These are phyloP conservation scores for Excoecaria agallocha DNA, from an alignment of 345 rosid genomes.

Conservation along the genomic window DNA sequence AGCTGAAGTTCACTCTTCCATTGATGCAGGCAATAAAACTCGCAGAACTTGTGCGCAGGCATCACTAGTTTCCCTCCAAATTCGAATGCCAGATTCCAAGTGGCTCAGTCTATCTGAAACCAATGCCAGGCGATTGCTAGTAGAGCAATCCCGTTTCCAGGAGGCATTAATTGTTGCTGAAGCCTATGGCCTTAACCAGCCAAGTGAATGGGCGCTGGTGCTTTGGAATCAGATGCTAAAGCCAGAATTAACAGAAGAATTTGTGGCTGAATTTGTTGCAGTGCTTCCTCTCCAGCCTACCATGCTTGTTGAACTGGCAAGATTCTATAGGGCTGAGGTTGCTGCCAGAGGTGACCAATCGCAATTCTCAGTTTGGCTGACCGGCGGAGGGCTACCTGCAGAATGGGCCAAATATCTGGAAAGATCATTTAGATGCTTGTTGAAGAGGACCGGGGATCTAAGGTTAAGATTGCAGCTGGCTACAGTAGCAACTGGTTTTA, in stretches of 20 bases:
- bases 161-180: constrained; percentile 97
- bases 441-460: constrained; percentile 82
- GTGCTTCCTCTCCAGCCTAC: constrained; percentile 89
- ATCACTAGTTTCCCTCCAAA: constrained; percentile 92
- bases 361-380: constrained; percentile 93
- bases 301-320: constrained; percentile 81
- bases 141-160: constrained; percentile 87
- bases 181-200: constrained; percentile 92
- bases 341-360: constrained; percentile 95
- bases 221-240: constrained; percentile 97
- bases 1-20: constrained; percentile 86
- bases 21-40: constrained; percentile 96
- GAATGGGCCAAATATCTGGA: constrained; percentile 93
- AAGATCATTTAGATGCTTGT: constrained; percentile 85
- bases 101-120: constrained; percentile 88
- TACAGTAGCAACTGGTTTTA: constrained; percentile 70
- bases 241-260: constrained; percentile 83
- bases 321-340: constrained; percentile 81
- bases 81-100: constrained; percentile 88
- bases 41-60: constrained; percentile 83
- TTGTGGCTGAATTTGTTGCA: constrained; percentile 89
- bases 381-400: constrained; percentile 86
- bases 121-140: constrained; percentile 79
- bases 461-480: constrained; percentile 78
- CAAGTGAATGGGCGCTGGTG: constrained; percentile 88